phyloP scores from a whole-genome alignment of 2,329 filamentous ascomycete genomes.

The Zymoseptoria crescenta region DNA sequence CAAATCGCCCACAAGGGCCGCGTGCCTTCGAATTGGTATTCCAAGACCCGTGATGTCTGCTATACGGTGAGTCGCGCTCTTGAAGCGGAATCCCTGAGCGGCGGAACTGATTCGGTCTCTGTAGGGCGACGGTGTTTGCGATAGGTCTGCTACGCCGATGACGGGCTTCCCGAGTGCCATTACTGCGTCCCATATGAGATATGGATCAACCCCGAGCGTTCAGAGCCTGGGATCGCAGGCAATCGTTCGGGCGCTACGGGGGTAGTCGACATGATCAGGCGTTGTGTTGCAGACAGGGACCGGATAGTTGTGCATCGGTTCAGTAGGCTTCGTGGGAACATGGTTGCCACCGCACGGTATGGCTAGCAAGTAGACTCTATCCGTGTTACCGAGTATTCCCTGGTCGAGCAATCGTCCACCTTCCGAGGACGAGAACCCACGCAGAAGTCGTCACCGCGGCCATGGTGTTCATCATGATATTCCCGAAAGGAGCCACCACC shows the following conservation, averaged over 20 bases:
- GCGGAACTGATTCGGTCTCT: background rate
- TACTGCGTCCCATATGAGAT: constrained; percentile 23
- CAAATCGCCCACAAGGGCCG: constrained; percentile 9
- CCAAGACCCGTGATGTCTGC: constrained; percentile 33
- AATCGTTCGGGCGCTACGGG: no score
- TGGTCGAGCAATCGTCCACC: background rate
- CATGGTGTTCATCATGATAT: background rate
- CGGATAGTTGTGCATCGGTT: no score
- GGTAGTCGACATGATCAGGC: no score
- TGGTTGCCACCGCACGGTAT: no score
- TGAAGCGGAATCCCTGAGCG: background rate
- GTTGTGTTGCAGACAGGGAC: no score
- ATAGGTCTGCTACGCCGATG: constrained; percentile 17
- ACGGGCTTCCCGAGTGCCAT: constrained; percentile 24
- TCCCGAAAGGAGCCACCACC: no score
- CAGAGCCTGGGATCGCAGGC: no score
- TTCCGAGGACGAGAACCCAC: background rate
- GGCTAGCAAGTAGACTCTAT: no score
- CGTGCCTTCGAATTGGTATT: constrained; percentile 28
- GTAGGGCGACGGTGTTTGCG: constrained; percentile 32
- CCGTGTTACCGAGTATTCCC: background rate
- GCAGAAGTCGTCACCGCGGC: background rate
- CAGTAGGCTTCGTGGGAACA: no score
- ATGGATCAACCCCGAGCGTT: background rate
- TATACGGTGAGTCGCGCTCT: constrained; percentile 22